Conservation (phyloP, 768 basidiomycete species). For the Rhizopogon rudus region DNA sequence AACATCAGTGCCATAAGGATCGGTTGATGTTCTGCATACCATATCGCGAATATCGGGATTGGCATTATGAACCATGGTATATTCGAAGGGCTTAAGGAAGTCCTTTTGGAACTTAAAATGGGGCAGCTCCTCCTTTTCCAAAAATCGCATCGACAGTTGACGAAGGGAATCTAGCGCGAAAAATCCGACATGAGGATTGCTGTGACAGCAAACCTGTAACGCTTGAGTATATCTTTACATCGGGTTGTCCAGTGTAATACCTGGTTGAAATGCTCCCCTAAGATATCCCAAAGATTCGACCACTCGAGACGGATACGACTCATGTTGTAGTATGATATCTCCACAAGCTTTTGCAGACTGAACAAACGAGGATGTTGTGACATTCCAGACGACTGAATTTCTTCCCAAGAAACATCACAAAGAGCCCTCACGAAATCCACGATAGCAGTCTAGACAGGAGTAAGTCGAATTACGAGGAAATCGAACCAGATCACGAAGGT, state of each 20-base stretch:
- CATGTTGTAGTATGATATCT: slow-evolving; percentile 99
- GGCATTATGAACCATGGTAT: slow-evolving; percentile 94
- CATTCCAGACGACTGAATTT: slow-evolving; percentile 94
- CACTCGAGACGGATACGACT: slow-evolving; percentile 95
- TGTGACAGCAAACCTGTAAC: slow-evolving; percentile 92
- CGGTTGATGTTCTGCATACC: slow-evolving; percentile 40
- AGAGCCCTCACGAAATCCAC: slow-evolving; percentile 96
- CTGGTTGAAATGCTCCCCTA: slow-evolving; percentile 98
- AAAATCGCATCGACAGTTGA: slow-evolving; percentile 96
- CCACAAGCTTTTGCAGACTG: slow-evolving; percentile 96
- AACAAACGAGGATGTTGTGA: slow-evolving; percentile 94
- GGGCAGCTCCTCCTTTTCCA: slow-evolving; percentile 96
- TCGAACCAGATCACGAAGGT: not conserved
- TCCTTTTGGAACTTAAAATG: slow-evolving; percentile 99
- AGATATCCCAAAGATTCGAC: slow-evolving; percentile 96
- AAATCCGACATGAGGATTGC: slow-evolving; percentile 93
- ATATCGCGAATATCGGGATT: slow-evolving; percentile 96
- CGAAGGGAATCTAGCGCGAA: slow-evolving; percentile 96
- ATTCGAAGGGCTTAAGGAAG: slow-evolving; percentile 96
- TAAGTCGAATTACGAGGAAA: not conserved
- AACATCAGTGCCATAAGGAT: slow-evolving; percentile 1
- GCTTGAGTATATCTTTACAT: slow-evolving; percentile 3
- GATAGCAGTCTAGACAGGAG: slow-evolving; percentile 71
- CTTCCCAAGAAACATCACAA: slow-evolving; percentile 98
- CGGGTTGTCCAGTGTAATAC: slow-evolving; percentile 33